Percentiles rank a stretch among this genome's conserved stretches.
These are phyloP conservation scores for Colletotrichum sublineola DNA, from an alignment of 2,329 filamentous ascomycete species.

Conservation along the genomic window DNA sequence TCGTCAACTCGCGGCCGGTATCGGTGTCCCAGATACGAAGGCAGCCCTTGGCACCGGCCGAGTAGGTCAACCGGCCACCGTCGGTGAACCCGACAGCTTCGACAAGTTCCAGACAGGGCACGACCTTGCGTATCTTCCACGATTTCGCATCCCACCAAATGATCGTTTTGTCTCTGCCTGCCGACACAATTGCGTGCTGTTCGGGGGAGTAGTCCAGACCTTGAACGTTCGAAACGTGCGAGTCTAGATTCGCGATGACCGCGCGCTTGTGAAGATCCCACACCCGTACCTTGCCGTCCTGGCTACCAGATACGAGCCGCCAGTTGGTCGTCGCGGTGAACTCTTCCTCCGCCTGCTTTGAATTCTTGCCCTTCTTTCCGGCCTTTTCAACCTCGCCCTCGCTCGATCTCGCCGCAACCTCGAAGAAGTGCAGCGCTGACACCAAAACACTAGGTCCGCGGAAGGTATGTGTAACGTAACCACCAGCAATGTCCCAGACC, in stretches of 20 bases:
- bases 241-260: conserved; percentile 83
- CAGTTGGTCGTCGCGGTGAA: conserved; percentile 69
- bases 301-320: conserved; percentile 88
- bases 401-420: conserved; percentile 66
- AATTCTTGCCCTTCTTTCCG: conserved; percentile 58
- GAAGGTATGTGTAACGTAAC: conserved; percentile 95
- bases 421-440: conserved; percentile 92
- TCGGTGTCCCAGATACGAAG: conserved; percentile 87
- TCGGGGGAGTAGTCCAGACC: conserved; percentile 83
- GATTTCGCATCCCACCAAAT: conserved; percentile 90
- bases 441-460: conserved; percentile 92
- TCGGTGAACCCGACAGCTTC: conserved; percentile 86
- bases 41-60: conserved; percentile 85
- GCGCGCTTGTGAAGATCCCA: conserved; percentile 92
- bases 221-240: conserved; percentile 95
- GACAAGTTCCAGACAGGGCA: conserved; percentile 87
- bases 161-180: conserved; percentile 91
- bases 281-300: conserved; percentile 91
- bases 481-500: conserved; percentile 93
- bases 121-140: conserved; percentile 85
- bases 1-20: conserved; percentile 82
- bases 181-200: conserved; percentile 83
- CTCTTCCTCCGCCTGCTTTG: conserved; percentile 57
- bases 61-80: conserved; percentile 80
- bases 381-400: conserved; percentile 57